Evolutionary conservation across 345 rosid genomes (phyloP).

Genomic region (Acer negundo): DNA sequence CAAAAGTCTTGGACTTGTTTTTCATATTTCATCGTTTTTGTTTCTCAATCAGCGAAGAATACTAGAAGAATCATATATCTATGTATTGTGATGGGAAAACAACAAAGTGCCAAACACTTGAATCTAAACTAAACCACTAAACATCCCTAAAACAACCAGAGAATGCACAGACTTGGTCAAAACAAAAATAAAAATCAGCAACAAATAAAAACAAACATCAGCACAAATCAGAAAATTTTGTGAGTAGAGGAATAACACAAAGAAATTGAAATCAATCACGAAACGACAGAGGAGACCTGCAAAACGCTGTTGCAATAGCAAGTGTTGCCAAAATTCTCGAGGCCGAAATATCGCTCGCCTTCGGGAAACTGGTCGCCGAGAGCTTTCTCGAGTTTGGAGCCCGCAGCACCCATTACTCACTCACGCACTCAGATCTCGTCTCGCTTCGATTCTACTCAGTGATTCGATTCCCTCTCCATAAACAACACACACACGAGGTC

Average conservation of each 20-base stretch:
- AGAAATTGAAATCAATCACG: constrained; percentile 12
- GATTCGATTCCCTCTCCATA: constrained; percentile 23
- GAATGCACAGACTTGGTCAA: background rate
- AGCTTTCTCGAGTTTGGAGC: constrained; percentile 99
- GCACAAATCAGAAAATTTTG: background rate
- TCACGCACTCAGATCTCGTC: constrained; percentile 27
- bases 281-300: constrained; percentile 52
- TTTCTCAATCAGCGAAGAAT: background rate
- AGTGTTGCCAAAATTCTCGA: constrained; percentile 99
- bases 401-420: constrained; percentile 88
- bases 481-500: background rate
- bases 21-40: background rate
- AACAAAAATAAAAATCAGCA: background rate
- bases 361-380: constrained; percentile 99
- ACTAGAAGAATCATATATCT: background rate
- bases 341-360: constrained; percentile 98
- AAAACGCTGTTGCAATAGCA: constrained; percentile 98
- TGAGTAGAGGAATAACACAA: background rate
- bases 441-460: constrained; percentile 33
- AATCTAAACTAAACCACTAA: background rate
- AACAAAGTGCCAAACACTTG: background rate
- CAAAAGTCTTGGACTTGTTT: background rate
- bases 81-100: background rate
- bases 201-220: too few species aligned
- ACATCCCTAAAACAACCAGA: background rate